Percentiles rank a stretch among this genome's conserved stretches.
phyloP scores from a whole-genome alignment of 2,329 filamentous ascomycete genomes.

The Stenocarpella maydis region DNA sequence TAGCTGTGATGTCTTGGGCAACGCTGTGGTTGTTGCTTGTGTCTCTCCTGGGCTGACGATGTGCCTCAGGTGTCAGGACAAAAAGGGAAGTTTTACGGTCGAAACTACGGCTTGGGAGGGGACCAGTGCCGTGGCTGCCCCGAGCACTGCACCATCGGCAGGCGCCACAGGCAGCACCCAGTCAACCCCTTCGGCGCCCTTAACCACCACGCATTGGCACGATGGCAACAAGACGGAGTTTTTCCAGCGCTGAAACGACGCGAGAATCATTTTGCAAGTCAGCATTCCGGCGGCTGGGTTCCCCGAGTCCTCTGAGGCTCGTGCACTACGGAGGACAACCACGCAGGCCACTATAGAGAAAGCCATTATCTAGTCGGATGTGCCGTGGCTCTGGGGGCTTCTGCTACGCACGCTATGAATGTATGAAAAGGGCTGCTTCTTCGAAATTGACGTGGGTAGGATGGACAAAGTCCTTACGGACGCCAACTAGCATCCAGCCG shows the following conservation, averaged over 20 bases:
- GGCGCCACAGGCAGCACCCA: conserved; percentile 36
- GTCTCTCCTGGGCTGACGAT: conserved; percentile 9
- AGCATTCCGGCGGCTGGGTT: not conserved
- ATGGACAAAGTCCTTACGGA: not conserved
- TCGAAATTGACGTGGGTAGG: not conserved
- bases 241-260: conserved; percentile 6
- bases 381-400: not conserved
- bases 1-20: too few relatives aligned
- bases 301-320: not conserved
- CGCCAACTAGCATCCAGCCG: not conserved
- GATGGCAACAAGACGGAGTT: conserved; percentile 42
- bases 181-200: not conserved
- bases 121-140: conserved; percentile 37
- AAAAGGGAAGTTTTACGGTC: conserved; percentile 64
- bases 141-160: conserved; percentile 36
- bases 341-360: too few relatives aligned
- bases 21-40: not conserved
- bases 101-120: conserved; percentile 72
- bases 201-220: conserved; percentile 45
- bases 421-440: too few relatives aligned
- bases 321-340: not conserved
- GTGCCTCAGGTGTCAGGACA: conserved; percentile 62
- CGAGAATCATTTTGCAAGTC: not conserved
- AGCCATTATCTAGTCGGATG: not conserved
- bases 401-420: too few relatives aligned